phyloP scores from a whole-genome alignment of 139 green algal species.

The Auxenochlorella protothecoides region DNA sequence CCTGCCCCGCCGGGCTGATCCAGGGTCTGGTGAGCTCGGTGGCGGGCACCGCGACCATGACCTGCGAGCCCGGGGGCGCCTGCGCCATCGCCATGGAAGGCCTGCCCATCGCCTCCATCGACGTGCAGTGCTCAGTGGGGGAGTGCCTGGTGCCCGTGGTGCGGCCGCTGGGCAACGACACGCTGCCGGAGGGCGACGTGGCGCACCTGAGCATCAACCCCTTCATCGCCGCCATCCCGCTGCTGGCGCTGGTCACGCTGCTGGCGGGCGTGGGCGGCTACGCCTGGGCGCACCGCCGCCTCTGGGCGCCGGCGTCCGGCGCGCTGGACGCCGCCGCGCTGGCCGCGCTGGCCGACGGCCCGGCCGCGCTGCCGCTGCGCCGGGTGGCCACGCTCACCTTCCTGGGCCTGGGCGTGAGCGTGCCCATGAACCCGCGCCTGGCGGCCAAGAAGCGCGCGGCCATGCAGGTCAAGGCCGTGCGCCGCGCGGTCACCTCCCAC shows the following conservation, averaged over 20 bases:
- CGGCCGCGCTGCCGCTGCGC: neutral
- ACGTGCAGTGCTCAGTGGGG: slow-evolving; percentile 8
- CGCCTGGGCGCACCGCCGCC: neutral
- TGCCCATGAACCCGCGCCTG: slow-evolving; percentile 6
- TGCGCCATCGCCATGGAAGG: slow-evolving; percentile 18
- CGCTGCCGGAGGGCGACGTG: neutral
- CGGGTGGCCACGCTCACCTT: neutral
- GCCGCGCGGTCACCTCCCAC: neutral
- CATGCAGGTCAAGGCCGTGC: slow-evolving; percentile 13
- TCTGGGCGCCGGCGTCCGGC: neutral
- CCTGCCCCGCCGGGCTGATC: slow-evolving; percentile 2
- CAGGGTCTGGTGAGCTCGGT: slow-evolving; percentile 1
- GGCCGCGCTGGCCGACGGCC: neutral
- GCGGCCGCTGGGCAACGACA: neutral
- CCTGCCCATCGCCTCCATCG: slow-evolving; percentile 12
- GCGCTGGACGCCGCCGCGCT: neutral
- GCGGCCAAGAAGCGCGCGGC: neutral
- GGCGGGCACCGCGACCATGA: neutral
- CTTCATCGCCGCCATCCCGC: slow-evolving; percentile 33
- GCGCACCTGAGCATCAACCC: slow-evolving; percentile 13
- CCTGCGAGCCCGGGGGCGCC: neutral
- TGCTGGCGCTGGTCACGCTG: slow-evolving; percentile 22
- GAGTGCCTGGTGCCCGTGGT: slow-evolving; percentile 20
- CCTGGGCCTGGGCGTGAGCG: slow-evolving; percentile 5
- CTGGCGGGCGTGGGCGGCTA: slow-evolving; percentile 14